These are phyloP conservation scores for Torrubiellomyces zombiae DNA, from an alignment of 2,329 filamentous ascomycete species.

Conservation along the genomic window DNA sequence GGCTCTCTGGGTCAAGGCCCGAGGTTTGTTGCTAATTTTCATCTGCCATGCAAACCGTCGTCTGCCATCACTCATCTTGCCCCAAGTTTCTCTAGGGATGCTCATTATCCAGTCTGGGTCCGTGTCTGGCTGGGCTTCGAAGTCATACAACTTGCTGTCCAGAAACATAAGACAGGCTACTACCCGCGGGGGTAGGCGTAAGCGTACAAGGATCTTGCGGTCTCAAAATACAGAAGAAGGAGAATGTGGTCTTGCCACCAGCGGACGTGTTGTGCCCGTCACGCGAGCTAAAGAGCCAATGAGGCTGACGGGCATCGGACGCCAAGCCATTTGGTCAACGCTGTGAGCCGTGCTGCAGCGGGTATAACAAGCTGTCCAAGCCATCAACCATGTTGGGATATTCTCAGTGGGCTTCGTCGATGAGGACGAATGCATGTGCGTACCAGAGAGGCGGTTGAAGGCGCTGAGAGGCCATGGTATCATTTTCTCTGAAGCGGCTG, in stretches of 20 bases:
- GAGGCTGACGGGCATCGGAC: conserved; percentile 44
- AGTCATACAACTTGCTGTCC: conserved; percentile 72
- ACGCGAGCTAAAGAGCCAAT: conserved; percentile 53
- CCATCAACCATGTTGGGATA: conserved; percentile 22
- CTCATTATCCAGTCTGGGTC: conserved; percentile 63
- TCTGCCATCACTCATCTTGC: conserved; percentile 52
- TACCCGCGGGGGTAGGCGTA: too few species aligned
- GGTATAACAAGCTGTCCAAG: conserved; percentile 45
- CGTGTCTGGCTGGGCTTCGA: conserved; percentile 46
- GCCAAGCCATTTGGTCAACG: conserved; percentile 60
- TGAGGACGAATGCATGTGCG: conserved; percentile 41
- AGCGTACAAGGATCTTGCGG: conserved; percentile 60
- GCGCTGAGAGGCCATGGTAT: conserved; percentile 6
- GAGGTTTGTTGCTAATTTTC: conserved; percentile 45
- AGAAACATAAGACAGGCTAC: conserved; percentile 77
- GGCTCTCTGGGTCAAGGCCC: conserved; percentile 45
- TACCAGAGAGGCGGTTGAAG: conserved; percentile 23
- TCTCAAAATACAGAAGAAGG: too few species aligned
- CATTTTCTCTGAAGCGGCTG: too few species aligned
- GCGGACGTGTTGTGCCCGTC: conserved; percentile 71
- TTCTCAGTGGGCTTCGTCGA: conserved; percentile 45
- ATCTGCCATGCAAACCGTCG: conserved; percentile 48
- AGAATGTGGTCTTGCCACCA: too few species aligned
- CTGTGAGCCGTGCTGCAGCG: conserved; percentile 66
- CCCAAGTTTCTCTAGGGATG: conserved; percentile 60